These are phyloP conservation scores for Camellia sinensis DNA, from an alignment of 148 eudicot species.

Conservation along the genomic window DNA sequence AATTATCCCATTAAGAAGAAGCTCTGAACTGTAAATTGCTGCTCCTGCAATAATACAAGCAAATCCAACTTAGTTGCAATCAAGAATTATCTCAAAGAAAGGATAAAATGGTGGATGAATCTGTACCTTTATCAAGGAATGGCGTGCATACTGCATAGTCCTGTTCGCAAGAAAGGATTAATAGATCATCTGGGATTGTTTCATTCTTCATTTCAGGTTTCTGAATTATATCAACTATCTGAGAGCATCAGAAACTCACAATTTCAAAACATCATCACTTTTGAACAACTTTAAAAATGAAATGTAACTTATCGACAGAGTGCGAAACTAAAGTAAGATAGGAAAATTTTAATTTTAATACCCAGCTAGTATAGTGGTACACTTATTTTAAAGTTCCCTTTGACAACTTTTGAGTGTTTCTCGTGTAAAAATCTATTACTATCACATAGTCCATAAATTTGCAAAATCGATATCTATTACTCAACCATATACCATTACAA, in stretches of 20 bases:
- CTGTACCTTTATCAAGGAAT: slow-evolving; percentile 49
- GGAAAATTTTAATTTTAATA: neutral
- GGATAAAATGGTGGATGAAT: slow-evolving; percentile 6
- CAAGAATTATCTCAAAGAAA: neutral
- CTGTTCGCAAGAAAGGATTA: slow-evolving; percentile 63
- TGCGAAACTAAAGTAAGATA: neutral
- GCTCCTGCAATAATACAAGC: slow-evolving; percentile 39
- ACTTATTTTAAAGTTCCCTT: neutral
- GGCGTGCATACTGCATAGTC: slow-evolving; percentile 52
- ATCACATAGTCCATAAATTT: neutral
- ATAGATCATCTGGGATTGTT: slow-evolving; percentile 28
- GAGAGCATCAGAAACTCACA: slow-evolving; percentile 22
- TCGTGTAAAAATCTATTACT: neutral
- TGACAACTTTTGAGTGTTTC: neutral
- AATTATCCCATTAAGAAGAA: slow-evolving; percentile 63
- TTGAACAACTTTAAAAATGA: neutral
- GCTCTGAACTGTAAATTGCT: slow-evolving; percentile 53
- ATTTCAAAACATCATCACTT: neutral
- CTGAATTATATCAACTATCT: slow-evolving; percentile 32
- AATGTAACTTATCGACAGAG: neutral
- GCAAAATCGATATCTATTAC: neutral
- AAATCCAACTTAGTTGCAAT: neutral
- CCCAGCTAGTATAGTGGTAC: neutral
- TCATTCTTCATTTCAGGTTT: slow-evolving; percentile 17
- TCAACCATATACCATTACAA: too few species aligned